Evolutionary conservation across 495 filamentous ascomycete genomes (phyloP), one percentile per base, ranked within the genome.

Genomic region (Tuber brumale): DNA sequence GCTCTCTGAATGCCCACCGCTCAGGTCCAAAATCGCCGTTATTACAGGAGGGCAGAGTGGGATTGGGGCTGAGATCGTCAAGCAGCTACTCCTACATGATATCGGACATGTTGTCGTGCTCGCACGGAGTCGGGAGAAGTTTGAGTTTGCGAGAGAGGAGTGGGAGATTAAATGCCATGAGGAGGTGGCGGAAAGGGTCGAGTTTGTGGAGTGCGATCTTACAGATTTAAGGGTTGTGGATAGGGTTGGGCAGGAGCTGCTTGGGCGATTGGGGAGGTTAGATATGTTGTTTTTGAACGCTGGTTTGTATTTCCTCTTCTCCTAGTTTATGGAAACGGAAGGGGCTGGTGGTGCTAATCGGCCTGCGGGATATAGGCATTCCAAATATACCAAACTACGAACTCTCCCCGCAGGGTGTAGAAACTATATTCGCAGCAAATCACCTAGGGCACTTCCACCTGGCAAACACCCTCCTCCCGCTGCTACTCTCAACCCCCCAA

Each of bases 251-350:
- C 71, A 80, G 27, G 42, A 75, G 12, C 76, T 84, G 0, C 80
- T 79, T n/a, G 51, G 70, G 43, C 23, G 35, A 21, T 72, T 79
- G 9, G 27, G 31, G 72, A 70, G 82, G 18, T 70, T 86, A 4
- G 83, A 87, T 69, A 85, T 86, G 37, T 70, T 87, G 45, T 79
- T 86, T 74, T 82, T 84, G 69, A 86, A 85, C 74, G 85, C 85
- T 46, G 85, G 84, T 85, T 76, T 27, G 76, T 72, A 19, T 12
- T 12, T n/a, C 46, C 44, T 8, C 6, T 43, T 41, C 7, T 6
- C 19, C 31, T 57, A 42, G 19, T 19, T 19, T 12, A n/a, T 18
- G 18, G 27, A 12, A 21, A 43, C 19, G 6, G 16, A 70, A 31
- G 42, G 42, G 37, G 48, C 43, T 46, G 3, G 42, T 66, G 57